Evolutionary conservation across 495 filamentous ascomycete genomes (phyloP).

Genomic region (Lepidopterella palustris): DNA sequence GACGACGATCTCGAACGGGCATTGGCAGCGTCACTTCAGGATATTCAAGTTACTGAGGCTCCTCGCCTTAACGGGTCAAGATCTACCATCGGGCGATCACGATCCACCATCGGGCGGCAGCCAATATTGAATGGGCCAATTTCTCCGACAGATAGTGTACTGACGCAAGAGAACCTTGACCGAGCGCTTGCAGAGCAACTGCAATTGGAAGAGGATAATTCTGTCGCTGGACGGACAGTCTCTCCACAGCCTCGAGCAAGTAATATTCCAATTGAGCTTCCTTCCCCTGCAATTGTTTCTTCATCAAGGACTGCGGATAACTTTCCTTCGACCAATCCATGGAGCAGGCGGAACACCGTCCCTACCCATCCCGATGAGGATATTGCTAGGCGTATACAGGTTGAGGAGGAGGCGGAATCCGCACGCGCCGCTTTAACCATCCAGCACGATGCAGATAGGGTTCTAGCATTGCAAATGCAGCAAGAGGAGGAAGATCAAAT

Average conservation of each 20-base stretch:
- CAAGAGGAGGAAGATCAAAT: conserved; percentile 6
- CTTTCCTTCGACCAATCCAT: neutral
- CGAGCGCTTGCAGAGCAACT: conserved; percentile 4
- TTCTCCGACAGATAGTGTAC: too few species aligned
- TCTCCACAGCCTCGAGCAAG: neutral
- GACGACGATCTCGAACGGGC: too few species aligned
- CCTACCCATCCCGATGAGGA: neutral
- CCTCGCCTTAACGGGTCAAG: too few species aligned
- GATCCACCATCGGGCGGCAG: too few species aligned
- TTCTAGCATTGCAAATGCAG: conserved; percentile 9
- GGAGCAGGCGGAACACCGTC: neutral
- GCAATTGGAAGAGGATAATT: conserved; percentile 4
- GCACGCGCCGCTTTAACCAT: neutral
- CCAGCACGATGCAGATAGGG: conserved; percentile 9
- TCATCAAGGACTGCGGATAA: neutral
- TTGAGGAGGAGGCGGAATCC: neutral
- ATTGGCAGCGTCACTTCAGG: too few species aligned
- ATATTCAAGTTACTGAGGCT: too few species aligned
- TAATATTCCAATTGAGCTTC: neutral
- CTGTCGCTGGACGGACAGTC: neutral
- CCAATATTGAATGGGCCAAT: too few species aligned
- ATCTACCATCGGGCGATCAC: too few species aligned
- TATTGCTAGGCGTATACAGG: neutral
- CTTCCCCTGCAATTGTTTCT: neutral
- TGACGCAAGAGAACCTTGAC: conserved; percentile 5